Evolutionary conservation across 2,329 filamentous ascomycete genomes (phyloP).

Genomic region (Simplicillium sp.): DNA sequence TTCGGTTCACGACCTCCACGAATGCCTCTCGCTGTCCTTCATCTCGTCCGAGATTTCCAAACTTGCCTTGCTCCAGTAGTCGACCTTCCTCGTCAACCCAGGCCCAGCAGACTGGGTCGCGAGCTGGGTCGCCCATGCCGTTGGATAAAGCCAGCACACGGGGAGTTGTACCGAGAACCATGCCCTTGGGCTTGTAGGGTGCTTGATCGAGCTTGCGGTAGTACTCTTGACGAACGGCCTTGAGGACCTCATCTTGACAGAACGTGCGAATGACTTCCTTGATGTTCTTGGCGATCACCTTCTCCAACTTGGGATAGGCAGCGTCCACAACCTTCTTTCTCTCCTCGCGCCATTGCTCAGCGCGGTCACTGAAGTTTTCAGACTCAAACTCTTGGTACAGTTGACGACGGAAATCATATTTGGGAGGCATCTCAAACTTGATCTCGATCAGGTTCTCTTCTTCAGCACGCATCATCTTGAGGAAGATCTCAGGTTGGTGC

Average conservation of each 20-base stretch:
- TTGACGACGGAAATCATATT: conserved; percentile 64
- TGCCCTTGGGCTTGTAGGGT: conserved; percentile 88
- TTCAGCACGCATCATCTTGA: conserved; percentile 97
- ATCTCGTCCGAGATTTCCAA: conserved; percentile 66
- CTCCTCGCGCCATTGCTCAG: conserved; percentile 89
- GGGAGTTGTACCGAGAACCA: conserved; percentile 79
- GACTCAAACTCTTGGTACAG: conserved; percentile 81
- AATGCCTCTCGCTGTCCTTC: conserved; percentile 61
- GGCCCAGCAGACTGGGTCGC: conserved; percentile 81
- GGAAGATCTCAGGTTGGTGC: conserved; percentile 75
- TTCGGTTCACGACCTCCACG: conserved; percentile 66
- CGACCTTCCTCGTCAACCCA: conserved; percentile 91
- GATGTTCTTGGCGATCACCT: conserved; percentile 78
- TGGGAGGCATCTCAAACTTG: conserved; percentile 65
- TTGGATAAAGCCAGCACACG: conserved; percentile 82
- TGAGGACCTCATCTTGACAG: conserved; percentile 88
- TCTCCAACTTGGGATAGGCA: conserved; percentile 73
- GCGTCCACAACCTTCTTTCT: conserved; percentile 76
- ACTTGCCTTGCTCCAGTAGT: conserved; percentile 81
- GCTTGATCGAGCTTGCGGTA: conserved; percentile 87
- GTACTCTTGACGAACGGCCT: conserved; percentile 80
- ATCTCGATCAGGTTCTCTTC: conserved; percentile 89
- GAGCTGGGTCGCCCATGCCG: conserved; percentile 61
- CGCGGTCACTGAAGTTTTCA: conserved; percentile 90
- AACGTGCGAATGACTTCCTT: conserved; percentile 91